Evolutionary conservation across 2,329 filamentous ascomycete genomes (phyloP), one percentile per base, ranked within the genome.

Genomic region (Emericellopsis cladophorae): DNA sequence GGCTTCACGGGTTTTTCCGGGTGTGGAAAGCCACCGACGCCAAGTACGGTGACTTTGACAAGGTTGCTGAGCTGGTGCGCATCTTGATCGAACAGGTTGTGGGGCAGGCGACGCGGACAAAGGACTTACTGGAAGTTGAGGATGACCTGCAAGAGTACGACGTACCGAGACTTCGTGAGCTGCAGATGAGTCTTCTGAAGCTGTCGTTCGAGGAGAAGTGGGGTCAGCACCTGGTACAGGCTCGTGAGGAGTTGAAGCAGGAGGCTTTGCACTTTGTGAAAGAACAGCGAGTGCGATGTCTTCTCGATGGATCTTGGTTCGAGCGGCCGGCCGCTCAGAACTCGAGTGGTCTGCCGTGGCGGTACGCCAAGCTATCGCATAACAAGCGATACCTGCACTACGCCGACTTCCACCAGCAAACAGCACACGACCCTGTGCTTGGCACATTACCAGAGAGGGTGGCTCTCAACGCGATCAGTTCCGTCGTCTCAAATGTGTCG

Each of bases 261-360:
- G 92, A 98, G 60, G 88, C 90, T 10, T 65, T 95, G 41, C 86
- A 95, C 53, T 98, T 98, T 54, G 85, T 96, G 61, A 95, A 95
- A 61, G 92, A 98, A 63, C 92, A 98, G 60, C 79, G 92, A 31
- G 84, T 96, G 45, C 76, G 92, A 41, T 95, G 89, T 55, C 67
- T 98, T 32, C 72, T 96, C 4, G 75, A 86, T 49, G 92, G 92
- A 7, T 80, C 84, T 9, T 98, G 92, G 92, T 98, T 96, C 64
- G 58, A 65, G 56, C 62, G 71, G 59, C 59, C 72, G 5, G 53
- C 61, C 10, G 57, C 65, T 39, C 60, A 53, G 46, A 56, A 61
- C 39, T 56, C 53, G 40, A 50, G 57, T 43, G 47, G 56, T 44
- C 55, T 70, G 10, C 66, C 75, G 6, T 94, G 87, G 79, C 79